phyloP scores from a whole-genome alignment of 257 asterid genomes.

The Nicotiana obtusifolia region DNA sequence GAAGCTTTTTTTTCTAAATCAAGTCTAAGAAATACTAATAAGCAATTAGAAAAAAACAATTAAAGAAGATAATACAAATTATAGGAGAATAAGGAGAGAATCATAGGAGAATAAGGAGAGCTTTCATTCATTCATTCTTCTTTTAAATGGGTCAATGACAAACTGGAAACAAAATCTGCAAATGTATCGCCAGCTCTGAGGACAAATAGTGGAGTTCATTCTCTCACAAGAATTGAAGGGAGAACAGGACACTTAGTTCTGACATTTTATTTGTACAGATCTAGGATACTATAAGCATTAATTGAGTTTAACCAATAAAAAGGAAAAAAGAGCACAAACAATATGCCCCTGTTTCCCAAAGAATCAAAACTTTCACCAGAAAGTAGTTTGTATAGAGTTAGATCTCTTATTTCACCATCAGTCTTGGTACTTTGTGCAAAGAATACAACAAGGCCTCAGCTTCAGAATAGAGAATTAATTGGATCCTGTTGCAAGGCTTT shows the following conservation, averaged over 20 bases:
- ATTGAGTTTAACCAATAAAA: not conserved
- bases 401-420: not conserved
- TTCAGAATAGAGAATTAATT: constrained; percentile 21
- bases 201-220: not conserved
- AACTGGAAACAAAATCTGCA: not conserved
- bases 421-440: constrained; percentile 5
- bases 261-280: constrained; percentile 8
- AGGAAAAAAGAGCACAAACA: not conserved
- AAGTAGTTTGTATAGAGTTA: not conserved
- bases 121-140: not conserved
- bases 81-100: not conserved
- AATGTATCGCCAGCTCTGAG: not conserved
- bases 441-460: not conserved
- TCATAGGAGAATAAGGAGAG: not conserved
- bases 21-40: not conserved
- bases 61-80: not conserved
- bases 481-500: constrained; percentile 71
- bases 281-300: not conserved
- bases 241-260: constrained; percentile 1
- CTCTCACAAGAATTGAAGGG: not conserved
- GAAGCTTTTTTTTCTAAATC: not conserved
- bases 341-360: not conserved
- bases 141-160: not conserved
- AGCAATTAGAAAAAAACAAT: not conserved
- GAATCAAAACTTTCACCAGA: not conserved